Conservation (phyloP, 2,329 filamentous ascomycete genomes). For the Alternaria ethzedia region DNA sequence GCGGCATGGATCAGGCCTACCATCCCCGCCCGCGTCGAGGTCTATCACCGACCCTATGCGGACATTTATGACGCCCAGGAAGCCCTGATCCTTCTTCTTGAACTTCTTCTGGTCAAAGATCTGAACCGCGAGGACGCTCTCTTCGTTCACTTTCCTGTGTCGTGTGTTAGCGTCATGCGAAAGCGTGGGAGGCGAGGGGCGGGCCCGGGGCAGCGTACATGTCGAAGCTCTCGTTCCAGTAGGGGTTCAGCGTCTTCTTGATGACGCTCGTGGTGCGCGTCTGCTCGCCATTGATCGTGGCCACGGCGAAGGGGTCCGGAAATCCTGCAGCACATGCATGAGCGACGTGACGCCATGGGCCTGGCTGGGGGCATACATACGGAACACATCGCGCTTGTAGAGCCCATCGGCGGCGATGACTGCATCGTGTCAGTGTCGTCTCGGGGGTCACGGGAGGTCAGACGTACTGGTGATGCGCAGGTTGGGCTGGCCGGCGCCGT, state of each 20-base stretch:
- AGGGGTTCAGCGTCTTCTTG: conserved; percentile 98
- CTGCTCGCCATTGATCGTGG: conserved; percentile 96
- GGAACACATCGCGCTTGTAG: conserved; percentile 99
- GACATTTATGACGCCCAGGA: conserved; percentile 96
- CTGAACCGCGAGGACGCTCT: conserved; percentile 95
- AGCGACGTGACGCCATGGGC: conserved; percentile 26
- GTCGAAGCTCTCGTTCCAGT: conserved; percentile 99
- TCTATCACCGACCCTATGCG: conserved; percentile 94
- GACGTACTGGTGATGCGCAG: conserved; percentile 87
- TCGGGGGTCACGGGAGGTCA: conserved; percentile 10
- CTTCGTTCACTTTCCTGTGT: conserved; percentile 83
- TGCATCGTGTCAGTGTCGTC: conserved; percentile 52
- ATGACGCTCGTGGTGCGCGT: conserved; percentile 97
- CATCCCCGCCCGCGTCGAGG: conserved; percentile 85
- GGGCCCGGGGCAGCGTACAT: conserved; percentile 67
- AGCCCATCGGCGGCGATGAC: conserved; percentile 98
- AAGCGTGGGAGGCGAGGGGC: conserved; percentile 5
- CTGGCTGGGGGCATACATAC: conserved; percentile 63
- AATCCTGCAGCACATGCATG: conserved; percentile 69
- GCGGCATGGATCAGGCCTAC: conserved; percentile 58
- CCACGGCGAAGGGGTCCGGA: conserved; percentile 96
- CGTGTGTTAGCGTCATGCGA: conserved; percentile 30
- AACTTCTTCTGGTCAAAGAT: conserved; percentile 99
- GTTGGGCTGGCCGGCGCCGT: conserved; percentile 69
- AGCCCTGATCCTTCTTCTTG: conserved; percentile 99